These are phyloP conservation scores for Talaromyces sp. DNA, from an alignment of 2,329 filamentous ascomycete species.

Conservation along the genomic window DNA sequence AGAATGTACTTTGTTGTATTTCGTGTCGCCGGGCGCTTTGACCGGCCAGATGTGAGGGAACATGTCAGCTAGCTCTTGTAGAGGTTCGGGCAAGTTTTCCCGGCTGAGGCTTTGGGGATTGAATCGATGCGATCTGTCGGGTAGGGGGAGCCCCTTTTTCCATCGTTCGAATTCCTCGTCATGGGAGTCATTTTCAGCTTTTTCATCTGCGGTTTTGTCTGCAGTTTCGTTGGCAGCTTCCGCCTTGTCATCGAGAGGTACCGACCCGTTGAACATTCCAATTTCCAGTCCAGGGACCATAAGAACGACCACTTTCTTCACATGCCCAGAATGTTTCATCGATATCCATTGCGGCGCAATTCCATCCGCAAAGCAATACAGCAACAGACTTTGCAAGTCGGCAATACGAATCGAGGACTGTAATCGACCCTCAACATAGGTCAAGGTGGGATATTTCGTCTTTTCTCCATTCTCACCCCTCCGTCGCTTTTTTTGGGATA, in stretches of 20 bases:
- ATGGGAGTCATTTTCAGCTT: slow-evolving; percentile 17
- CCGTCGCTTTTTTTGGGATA: slow-evolving; percentile 25
- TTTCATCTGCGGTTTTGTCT: slow-evolving; percentile 23
- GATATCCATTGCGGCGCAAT: slow-evolving; percentile 62
- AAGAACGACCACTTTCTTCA: slow-evolving; percentile 75
- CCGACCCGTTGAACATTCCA: slow-evolving; percentile 73
- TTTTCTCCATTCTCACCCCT: slow-evolving; percentile 40
- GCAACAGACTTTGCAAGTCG: slow-evolving; percentile 56
- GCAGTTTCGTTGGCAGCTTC: slow-evolving; percentile 7
- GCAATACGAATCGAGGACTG: slow-evolving; percentile 55
- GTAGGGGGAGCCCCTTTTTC: slow-evolving; percentile 38
- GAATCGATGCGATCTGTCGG: slow-evolving; percentile 31
- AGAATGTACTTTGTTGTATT: slow-evolving; percentile 76
- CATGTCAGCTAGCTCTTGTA: slow-evolving; percentile 71
- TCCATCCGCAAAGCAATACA: slow-evolving; percentile 62
- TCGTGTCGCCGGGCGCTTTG: slow-evolving; percentile 80
- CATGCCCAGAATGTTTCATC: slow-evolving; percentile 53
- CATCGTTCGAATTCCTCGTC: slow-evolving; percentile 35
- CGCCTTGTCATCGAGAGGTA: slow-evolving; percentile 29
- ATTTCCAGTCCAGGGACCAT: slow-evolving; percentile 91
- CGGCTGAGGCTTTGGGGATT: slow-evolving; percentile 32
- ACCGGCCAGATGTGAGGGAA: slow-evolving; percentile 89
- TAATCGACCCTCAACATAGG: slow-evolving; percentile 52
- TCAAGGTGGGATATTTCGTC: slow-evolving; percentile 52
- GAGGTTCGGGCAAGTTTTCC: slow-evolving; percentile 42